These are phyloP conservation scores for Fonsecaea erecta DNA, from an alignment of 2,329 filamentous ascomycete genomes.

Conservation along the genomic window DNA sequence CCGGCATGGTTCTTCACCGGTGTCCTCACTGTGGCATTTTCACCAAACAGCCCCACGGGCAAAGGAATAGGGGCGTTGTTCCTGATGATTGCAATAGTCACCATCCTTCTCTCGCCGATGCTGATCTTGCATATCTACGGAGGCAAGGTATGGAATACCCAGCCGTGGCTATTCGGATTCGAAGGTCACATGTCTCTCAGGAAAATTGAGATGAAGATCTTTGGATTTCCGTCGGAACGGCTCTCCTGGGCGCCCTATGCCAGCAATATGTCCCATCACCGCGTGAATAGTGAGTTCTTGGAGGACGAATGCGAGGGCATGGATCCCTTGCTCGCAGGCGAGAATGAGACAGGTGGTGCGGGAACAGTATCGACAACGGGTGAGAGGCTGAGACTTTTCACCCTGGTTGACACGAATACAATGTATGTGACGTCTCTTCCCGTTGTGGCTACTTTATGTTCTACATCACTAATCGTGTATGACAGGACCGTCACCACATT, in stretches of 20 bases:
- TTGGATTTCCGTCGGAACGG: conserved; percentile 44
- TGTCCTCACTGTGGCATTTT: conserved; percentile 10
- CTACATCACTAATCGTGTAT: neutral
- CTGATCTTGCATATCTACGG: conserved; percentile 46
- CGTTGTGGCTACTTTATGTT: neutral
- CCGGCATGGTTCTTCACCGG: conserved; percentile 32
- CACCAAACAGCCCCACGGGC: neutral
- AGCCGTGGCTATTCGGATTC: conserved; percentile 52
- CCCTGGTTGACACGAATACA: conserved; percentile 49
- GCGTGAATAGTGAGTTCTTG: conserved; percentile 36
- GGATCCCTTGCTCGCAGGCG: conserved; percentile 41
- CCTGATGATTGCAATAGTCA: conserved; percentile 30
- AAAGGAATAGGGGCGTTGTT: conserved; percentile 23
- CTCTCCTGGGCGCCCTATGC: conserved; percentile 45
- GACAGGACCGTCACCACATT: conserved; percentile 46
- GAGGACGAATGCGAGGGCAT: conserved; percentile 39
- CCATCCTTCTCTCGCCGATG: conserved; percentile 42
- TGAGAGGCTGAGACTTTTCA: conserved; percentile 44
- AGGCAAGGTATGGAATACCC: conserved; percentile 48
- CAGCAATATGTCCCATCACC: conserved; percentile 43
- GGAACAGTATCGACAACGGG: neutral
- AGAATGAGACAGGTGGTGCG: neutral
- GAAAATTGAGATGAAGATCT: conserved; percentile 47
- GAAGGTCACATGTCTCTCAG: conserved; percentile 49
- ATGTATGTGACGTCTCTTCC: conserved; percentile 42